These are phyloP conservation scores for Gossypium laxum DNA, from an alignment of 441 rosid species.

Conservation along the genomic window DNA sequence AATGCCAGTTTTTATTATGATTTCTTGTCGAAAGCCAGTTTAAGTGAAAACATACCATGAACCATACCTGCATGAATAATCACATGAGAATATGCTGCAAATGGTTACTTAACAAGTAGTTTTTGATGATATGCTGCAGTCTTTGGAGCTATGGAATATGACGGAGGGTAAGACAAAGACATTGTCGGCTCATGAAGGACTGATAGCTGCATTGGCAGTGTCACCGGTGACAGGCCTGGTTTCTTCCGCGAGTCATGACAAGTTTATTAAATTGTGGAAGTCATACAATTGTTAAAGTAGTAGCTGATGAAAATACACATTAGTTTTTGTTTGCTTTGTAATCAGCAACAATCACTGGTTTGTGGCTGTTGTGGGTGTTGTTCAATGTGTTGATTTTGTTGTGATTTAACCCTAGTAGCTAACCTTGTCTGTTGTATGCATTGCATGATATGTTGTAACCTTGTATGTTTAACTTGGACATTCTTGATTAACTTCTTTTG, in stretches of 20 bases:
- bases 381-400: constrained; percentile 8
- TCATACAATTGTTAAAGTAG: constrained; percentile 18
- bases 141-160: constrained; percentile 88
- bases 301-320: neutral
- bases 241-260: constrained; percentile 83
- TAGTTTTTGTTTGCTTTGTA: neutral
- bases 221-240: constrained; percentile 59
- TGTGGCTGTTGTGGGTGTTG: constrained; percentile 8
- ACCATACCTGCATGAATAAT: neutral
- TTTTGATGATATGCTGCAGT: constrained; percentile 31
- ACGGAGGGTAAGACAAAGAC: constrained; percentile 60
- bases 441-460: constrained; percentile 8
- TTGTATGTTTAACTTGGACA: constrained; percentile 4
- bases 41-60: neutral
- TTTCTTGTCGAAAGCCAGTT: neutral
- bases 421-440: constrained; percentile 12
- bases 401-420: constrained; percentile 18
- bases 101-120: neutral
- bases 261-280: constrained; percentile 79
- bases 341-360: neutral
- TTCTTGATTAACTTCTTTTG: constrained; percentile 5
- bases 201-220: constrained; percentile 61
- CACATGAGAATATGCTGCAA: neutral
- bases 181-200: constrained; percentile 58
- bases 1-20: neutral